These are phyloP conservation scores for Vigna angularis DNA, from an alignment of 306 rosid species.

Conservation along the genomic window DNA sequence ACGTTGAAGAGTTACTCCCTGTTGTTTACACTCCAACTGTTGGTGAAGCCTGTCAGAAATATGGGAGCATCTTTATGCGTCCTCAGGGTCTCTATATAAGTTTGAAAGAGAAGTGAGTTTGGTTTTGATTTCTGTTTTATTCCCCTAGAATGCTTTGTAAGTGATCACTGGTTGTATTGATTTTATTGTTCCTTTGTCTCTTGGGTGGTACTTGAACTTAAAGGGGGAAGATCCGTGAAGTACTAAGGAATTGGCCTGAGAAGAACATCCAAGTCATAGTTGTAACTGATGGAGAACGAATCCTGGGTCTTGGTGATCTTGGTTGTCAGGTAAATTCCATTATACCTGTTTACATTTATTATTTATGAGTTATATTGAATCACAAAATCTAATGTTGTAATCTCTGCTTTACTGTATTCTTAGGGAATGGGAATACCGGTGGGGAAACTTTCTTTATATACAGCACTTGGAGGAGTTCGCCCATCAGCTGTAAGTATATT, in stretches of 20 bases:
- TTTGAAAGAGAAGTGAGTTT: slow-evolving; percentile 89
- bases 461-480: slow-evolving; percentile 97
- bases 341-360: neutral
- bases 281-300: slow-evolving; percentile 97
- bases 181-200: slow-evolving; percentile 29
- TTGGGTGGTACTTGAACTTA: slow-evolving; percentile 38
- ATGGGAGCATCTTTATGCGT: slow-evolving; percentile 84
- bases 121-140: slow-evolving; percentile 6
- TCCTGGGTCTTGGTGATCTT: slow-evolving; percentile 95
- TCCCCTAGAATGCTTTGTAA: slow-evolving; percentile 8
- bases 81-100: slow-evolving; percentile 98
- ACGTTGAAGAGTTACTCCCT: slow-evolving; percentile 96
- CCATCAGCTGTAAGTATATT: slow-evolving; percentile 90
- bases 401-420: slow-evolving; percentile 39
- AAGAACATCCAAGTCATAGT: slow-evolving; percentile 95
- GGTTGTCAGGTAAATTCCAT: slow-evolving; percentile 85
- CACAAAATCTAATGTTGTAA: slow-evolving; percentile 23
- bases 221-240: slow-evolving; percentile 95
- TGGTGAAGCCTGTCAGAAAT: slow-evolving; percentile 99
- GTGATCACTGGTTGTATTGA: slow-evolving; percentile 29
- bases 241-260: slow-evolving; percentile 96
- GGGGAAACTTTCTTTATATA: slow-evolving; percentile 91
- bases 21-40: slow-evolving; percentile 97
- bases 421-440: slow-evolving; percentile 99
- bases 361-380: slow-evolving; percentile 30